A percentile compares a stretch with the other conserved stretches of the same genome.
Evolutionary conservation across 2,329 filamentous ascomycete species (phyloP).

Genomic region (Aspergillus pseudoterreus): DNA sequence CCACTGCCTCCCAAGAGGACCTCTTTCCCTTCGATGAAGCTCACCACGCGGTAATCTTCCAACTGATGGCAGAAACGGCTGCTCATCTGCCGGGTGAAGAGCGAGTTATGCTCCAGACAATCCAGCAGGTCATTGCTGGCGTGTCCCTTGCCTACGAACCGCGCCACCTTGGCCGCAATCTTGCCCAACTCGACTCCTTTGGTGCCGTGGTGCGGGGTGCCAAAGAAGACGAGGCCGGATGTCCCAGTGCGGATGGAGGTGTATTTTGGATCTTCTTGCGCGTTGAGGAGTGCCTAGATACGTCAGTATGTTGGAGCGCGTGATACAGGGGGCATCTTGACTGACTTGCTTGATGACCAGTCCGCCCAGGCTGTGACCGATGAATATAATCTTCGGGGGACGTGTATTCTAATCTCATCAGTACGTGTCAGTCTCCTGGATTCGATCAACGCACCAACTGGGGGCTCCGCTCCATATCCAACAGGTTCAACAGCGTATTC

Average conservation of each 20-base stretch:
- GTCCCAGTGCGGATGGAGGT: slow-evolving; percentile 30
- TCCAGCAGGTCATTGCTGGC: slow-evolving; percentile 28
- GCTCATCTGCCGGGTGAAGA: slow-evolving; percentile 30
- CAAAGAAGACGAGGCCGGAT: slow-evolving; percentile 33
- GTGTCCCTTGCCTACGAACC: slow-evolving; percentile 28
- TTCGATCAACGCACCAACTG: slow-evolving; percentile 14
- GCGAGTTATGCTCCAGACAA: slow-evolving; percentile 28
- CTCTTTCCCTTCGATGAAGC: slow-evolving; percentile 33
- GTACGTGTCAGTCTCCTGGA: too few relatives aligned
- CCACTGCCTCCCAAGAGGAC: slow-evolving; percentile 25
- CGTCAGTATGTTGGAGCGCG: neutral
- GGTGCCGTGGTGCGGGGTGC: slow-evolving; percentile 32
- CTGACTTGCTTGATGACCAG: slow-evolving; percentile 30
- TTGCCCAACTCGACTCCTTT: slow-evolving; percentile 31
- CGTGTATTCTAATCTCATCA: slow-evolving; percentile 14
- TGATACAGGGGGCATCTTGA: neutral
- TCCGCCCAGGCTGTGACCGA: slow-evolving; percentile 30
- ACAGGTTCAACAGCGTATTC: slow-evolving; percentile 29
- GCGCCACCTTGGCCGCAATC: slow-evolving; percentile 31
- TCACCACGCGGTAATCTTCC: slow-evolving; percentile 32
- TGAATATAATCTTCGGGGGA: slow-evolving; percentile 27
- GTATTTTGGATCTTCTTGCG: slow-evolving; percentile 33
- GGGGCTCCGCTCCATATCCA: slow-evolving; percentile 28
- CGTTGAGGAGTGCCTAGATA: slow-evolving; percentile 30
- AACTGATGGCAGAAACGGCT: slow-evolving; percentile 32